Conservation (phyloP, 129 eudicot genomes). For the Heracleum sosnowskyi region DNA sequence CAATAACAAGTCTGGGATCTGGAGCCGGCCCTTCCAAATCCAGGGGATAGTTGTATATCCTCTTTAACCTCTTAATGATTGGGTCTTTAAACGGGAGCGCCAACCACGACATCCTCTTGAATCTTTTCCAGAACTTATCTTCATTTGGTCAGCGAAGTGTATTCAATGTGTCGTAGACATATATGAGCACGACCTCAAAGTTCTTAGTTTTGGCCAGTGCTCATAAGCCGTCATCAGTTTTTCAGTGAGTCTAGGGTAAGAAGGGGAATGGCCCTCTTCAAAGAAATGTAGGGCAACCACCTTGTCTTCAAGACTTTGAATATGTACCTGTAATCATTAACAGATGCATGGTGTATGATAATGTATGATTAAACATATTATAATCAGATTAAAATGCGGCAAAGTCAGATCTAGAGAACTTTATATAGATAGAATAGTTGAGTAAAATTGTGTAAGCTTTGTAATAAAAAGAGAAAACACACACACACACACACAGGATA, state of each 20-base stretch:
- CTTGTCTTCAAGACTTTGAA: not conserved
- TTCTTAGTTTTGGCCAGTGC: not conserved
- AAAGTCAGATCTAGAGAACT: too few relatives aligned
- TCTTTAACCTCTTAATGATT: not conserved
- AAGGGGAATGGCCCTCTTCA: not conserved
- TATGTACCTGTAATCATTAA: not conserved
- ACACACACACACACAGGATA: too few relatives aligned
- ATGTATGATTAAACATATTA: too few relatives aligned
- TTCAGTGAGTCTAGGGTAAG: not conserved
- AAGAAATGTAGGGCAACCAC: not conserved
- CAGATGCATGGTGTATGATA: too few relatives aligned
- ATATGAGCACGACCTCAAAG: not conserved
- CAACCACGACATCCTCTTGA: not conserved
- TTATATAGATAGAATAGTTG: too few relatives aligned
- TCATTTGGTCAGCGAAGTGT: not conserved
- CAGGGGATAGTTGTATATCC: not conserved
- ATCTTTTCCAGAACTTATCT: not conserved
- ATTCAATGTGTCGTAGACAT: not conserved
- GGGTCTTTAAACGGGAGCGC: not conserved
- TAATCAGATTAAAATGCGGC: too few relatives aligned
- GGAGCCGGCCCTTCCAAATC: not conserved
- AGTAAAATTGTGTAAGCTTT: too few relatives aligned
- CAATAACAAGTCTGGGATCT: not conserved
- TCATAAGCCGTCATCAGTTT: not conserved
- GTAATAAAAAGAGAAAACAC: too few relatives aligned